Conservation (phyloP, 768 basidiomycete genomes). For the Hygrophorus pudorinus region DNA sequence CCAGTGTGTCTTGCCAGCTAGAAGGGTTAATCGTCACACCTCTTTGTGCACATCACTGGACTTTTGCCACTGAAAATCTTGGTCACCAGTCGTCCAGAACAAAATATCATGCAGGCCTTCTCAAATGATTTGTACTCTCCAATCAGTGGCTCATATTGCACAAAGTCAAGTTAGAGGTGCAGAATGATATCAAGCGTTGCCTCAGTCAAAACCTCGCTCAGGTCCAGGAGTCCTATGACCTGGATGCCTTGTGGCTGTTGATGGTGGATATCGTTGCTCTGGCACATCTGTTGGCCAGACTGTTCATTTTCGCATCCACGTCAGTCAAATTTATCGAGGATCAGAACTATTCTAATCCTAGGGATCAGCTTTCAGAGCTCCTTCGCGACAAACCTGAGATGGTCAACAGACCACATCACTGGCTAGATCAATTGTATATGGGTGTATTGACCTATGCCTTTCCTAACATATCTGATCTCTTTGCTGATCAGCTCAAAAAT, state of each 20-base stretch:
- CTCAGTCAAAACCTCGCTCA: conserved; percentile 8
- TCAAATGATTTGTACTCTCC: background rate
- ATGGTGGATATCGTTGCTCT: conserved; percentile 9
- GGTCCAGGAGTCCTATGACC: conserved; percentile 3
- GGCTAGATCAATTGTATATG: conserved; percentile 1
- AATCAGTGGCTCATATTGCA: background rate
- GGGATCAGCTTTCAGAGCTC: conserved; percentile 6
- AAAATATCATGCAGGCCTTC: conserved; percentile 9
- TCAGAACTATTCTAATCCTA: conserved; percentile 3
- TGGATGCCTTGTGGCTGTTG: conserved; percentile 13
- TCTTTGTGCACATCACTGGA: background rate
- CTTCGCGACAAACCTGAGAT: background rate
- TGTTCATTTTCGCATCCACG: conserved; percentile 19
- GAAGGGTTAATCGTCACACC: conserved; percentile 7
- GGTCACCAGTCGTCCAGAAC: conserved; percentile 21
- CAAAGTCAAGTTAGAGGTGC: background rate
- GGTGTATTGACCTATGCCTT: background rate
- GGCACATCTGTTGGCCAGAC: conserved; percentile 14
- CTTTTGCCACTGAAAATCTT: conserved; percentile 10
- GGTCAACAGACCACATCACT: background rate
- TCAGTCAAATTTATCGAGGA: conserved; percentile 15
- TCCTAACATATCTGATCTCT: no score
- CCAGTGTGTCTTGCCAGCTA: conserved; percentile 10
- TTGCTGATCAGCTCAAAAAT: background rate
- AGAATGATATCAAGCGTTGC: conserved; percentile 7